phyloP scores from a whole-genome alignment of 2,329 filamentous ascomycete species.

The Alternaria triticimaculans region DNA sequence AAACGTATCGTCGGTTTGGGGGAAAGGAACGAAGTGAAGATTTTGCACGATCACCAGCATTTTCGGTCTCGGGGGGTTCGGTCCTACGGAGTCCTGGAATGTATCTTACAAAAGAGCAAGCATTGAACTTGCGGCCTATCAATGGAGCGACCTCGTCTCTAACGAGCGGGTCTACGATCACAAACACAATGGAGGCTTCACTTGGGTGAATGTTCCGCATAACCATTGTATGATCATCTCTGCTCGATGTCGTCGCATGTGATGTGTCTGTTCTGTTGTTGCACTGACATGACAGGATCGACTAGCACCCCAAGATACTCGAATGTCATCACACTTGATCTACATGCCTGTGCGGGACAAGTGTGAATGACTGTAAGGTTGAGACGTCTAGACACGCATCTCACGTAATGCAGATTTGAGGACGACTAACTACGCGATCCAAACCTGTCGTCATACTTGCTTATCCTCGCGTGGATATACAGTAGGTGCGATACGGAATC shows the following conservation, averaged over 20 bases:
- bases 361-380: background rate
- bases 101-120: conserved; percentile 52
- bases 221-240: conserved; percentile 61
- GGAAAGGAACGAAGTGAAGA: conserved; percentile 37
- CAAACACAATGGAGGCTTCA: conserved; percentile 65
- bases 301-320: background rate
- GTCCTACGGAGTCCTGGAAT: conserved; percentile 49
- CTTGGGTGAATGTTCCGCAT: conserved; percentile 63
- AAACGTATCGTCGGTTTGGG: conserved; percentile 59
- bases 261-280: conserved; percentile 24
- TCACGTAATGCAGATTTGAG: background rate
- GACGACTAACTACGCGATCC: background rate
- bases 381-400: background rate
- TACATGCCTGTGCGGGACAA: background rate
- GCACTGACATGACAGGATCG: conserved; percentile 1
- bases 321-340: conserved; percentile 3
- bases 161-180: conserved; percentile 48
- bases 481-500: background rate
- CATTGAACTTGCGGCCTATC: conserved; percentile 54
- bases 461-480: background rate
- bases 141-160: conserved; percentile 51
- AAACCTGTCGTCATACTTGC: background rate
- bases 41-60: conserved; percentile 47
- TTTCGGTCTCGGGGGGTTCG: conserved; percentile 47
- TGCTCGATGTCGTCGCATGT: conserved; percentile 25